phyloP scores from a whole-genome alignment of 2,329 filamentous ascomycete genomes.

The Fusarium buxicola region DNA sequence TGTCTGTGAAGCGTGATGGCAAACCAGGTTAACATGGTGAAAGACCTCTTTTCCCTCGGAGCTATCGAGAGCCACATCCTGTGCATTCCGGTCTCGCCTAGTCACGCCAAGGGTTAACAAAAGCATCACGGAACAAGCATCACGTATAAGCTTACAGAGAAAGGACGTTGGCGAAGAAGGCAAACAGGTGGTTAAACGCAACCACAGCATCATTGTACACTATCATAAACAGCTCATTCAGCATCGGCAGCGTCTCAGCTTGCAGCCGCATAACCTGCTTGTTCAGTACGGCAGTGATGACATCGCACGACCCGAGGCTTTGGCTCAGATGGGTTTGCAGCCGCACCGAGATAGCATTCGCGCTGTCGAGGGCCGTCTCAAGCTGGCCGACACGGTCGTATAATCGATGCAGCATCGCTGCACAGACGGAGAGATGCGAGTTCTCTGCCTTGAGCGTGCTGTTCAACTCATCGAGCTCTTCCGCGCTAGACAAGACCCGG shows the following conservation, averaged over 20 bases:
- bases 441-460: conserved; percentile 23
- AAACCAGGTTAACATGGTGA: conserved; percentile 35
- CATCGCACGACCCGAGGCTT: conserved; percentile 47
- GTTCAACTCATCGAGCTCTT: conserved; percentile 48
- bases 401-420: conserved; percentile 44
- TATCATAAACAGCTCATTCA: conserved; percentile 45
- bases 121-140: background rate
- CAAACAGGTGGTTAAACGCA: conserved; percentile 44
- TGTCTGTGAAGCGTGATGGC: conserved; percentile 25
- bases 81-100: conserved; percentile 37
- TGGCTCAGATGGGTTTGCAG: conserved; percentile 47
- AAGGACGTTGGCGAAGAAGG: conserved; percentile 37
- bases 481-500: conserved; percentile 44
- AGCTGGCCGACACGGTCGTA: conserved; percentile 42
- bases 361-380: conserved; percentile 40
- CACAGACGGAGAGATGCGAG: conserved; percentile 40
- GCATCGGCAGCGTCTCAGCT: conserved; percentile 33
- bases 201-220: conserved; percentile 42
- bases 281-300: conserved; percentile 44
- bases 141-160: conserved; percentile 36
- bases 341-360: conserved; percentile 45
- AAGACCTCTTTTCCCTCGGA: conserved; percentile 33
- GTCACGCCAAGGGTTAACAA: background rate
- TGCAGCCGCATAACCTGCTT: conserved; percentile 52
- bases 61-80: conserved; percentile 41